Evolutionary conservation across 768 basidiomycete species (phyloP).

Genomic region (Strobilomyces dryophilus): DNA sequence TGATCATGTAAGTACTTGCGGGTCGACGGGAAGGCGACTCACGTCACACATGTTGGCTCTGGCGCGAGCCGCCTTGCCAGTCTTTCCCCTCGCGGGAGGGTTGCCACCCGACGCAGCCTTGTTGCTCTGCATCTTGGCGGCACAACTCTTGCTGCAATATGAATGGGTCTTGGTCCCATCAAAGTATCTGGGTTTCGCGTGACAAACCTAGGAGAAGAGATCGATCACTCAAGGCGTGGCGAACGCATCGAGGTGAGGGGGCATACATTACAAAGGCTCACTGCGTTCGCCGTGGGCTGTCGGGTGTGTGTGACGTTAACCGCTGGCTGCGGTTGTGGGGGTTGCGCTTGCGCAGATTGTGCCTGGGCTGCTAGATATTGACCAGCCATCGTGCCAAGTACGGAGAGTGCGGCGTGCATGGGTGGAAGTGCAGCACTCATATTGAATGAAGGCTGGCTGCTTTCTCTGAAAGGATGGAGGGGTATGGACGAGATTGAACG

Average conservation of each 20-base stretch:
- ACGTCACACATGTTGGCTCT: conserved; percentile 49
- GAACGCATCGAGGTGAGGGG: conserved; percentile 1
- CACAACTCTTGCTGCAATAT: conserved; percentile 57
- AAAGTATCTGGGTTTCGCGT: conserved; percentile 49
- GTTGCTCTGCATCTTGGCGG: conserved; percentile 40
- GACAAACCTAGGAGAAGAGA: conserved; percentile 42
- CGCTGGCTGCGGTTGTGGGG: conserved; percentile 21
- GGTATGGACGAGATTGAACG: conserved; percentile 5
- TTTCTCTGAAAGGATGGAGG: conserved; percentile 7
- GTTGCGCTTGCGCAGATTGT: conserved; percentile 25
- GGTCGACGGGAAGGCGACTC: conserved; percentile 19
- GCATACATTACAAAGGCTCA: conserved; percentile 50
- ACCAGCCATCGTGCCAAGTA: conserved; percentile 34
- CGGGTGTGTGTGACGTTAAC: conserved; percentile 6
- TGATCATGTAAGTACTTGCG: conserved; percentile 1
- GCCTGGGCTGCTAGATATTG: conserved; percentile 32
- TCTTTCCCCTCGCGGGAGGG: conserved; percentile 26
- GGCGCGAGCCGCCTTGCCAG: conserved; percentile 21
- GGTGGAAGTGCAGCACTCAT: conserved; percentile 31
- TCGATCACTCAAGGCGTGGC: conserved; percentile 1
- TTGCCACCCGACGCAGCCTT: conserved; percentile 22
- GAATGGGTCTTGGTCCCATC: conserved; percentile 54
- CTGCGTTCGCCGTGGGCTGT: conserved; percentile 24
- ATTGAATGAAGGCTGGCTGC: conserved; percentile 11
- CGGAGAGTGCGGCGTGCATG: conserved; percentile 35